Evolutionary conservation across 768 basidiomycete genomes (phyloP).

Genomic region (Hericium rajendrae): DNA sequence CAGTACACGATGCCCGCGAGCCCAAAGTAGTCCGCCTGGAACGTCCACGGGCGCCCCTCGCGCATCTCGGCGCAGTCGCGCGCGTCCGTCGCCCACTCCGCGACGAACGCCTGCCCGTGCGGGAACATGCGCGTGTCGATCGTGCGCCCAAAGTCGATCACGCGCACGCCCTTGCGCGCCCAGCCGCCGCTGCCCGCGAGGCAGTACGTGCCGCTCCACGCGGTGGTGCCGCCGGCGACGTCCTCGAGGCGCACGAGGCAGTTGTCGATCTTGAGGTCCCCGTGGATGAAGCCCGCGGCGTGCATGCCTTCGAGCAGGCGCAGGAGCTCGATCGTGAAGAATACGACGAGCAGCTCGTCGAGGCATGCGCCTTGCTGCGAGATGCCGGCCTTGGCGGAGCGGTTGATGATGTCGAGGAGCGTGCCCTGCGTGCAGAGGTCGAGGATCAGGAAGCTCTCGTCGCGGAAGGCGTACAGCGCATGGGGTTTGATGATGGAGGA

Average conservation of each 20-base stretch:
- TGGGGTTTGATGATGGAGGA: slow-evolving; percentile 70
- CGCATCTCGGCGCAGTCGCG: slow-evolving; percentile 90
- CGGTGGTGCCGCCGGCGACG: slow-evolving; percentile 55
- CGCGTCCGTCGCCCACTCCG: slow-evolving; percentile 84
- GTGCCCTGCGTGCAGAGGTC: slow-evolving; percentile 88
- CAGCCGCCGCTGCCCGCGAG: slow-evolving; percentile 77
- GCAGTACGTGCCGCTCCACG: slow-evolving; percentile 72
- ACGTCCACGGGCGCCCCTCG: slow-evolving; percentile 80
- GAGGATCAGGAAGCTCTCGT: slow-evolving; percentile 86
- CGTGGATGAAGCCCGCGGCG: slow-evolving; percentile 79
- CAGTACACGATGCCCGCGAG: slow-evolving; percentile 90
- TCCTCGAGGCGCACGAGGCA: slow-evolving; percentile 89
- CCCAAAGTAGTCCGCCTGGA: slow-evolving; percentile 95
- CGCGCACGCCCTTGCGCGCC: slow-evolving; percentile 76
- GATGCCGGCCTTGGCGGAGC: slow-evolving; percentile 63
- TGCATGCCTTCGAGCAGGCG: slow-evolving; percentile 80
- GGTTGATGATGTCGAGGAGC: slow-evolving; percentile 86
- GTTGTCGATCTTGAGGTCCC: slow-evolving; percentile 98
- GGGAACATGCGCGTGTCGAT: slow-evolving; percentile 84
- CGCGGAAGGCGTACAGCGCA: slow-evolving; percentile 71
- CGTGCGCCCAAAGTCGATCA: slow-evolving; percentile 97
- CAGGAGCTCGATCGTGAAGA: slow-evolving; percentile 89
- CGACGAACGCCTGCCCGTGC: slow-evolving; percentile 65
- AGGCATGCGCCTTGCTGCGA: slow-evolving; percentile 73
- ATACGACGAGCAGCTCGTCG: slow-evolving; percentile 89